Evolutionary conservation across 1,284 basidiomycete species (phyloP).

Genomic region (Papiliotrema flavescens): DNA sequence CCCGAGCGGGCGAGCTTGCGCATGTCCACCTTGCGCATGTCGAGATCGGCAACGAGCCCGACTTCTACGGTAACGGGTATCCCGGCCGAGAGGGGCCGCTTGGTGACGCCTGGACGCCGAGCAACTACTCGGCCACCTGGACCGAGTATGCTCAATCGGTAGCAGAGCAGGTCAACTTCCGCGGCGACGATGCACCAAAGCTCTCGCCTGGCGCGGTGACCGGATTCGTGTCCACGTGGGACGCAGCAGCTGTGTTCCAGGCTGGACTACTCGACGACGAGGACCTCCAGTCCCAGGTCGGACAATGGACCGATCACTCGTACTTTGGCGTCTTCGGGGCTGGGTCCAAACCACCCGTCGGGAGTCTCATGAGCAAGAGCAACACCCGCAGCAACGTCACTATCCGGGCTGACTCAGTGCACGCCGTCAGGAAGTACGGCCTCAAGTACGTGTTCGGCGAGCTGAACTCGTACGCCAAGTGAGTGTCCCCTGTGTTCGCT

Average conservation of each 20-base stretch:
- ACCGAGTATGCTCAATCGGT: background rate
- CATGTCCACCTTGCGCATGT: conserved; percentile 58
- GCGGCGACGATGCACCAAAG: background rate
- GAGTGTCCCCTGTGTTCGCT: conserved; percentile 1
- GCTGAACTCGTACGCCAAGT: conserved; percentile 20
- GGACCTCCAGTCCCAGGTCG: background rate
- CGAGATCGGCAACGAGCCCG: conserved; percentile 53
- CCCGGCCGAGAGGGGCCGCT: background rate
- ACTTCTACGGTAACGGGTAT: conserved; percentile 5
- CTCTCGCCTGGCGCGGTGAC: background rate
- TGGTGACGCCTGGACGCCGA: background rate
- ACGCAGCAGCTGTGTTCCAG: background rate
- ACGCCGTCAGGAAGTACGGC: background rate
- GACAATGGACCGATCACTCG: background rate
- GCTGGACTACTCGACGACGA: background rate
- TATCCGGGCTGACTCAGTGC: background rate
- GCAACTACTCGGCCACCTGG: conserved; percentile 6
- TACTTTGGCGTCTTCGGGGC: background rate
- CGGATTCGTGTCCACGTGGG: background rate
- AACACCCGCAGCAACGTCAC: conserved; percentile 4
- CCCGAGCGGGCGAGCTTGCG: conserved; percentile 49
- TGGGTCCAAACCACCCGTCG: background rate
- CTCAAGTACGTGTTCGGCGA: conserved; percentile 22
- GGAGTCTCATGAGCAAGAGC: background rate
- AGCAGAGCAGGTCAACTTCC: background rate